Evolutionary conservation across 306 rosid genomes (phyloP), one percentile per base, ranked within the genome.

Genomic region (Biancaea sappan): DNA sequence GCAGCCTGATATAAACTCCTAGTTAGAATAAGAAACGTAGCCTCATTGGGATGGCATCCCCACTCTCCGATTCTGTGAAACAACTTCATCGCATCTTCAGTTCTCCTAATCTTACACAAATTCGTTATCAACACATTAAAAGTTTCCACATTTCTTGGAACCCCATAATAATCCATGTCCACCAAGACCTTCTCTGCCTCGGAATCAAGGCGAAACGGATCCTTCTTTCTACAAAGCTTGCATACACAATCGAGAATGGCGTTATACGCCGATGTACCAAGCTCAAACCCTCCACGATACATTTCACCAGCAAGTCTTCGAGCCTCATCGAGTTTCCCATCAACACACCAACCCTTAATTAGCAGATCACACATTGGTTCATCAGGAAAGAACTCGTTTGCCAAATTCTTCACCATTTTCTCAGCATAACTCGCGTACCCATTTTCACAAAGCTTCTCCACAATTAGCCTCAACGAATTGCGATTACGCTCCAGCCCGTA

Each of bases 1-100:
- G 91, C 97, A 14, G 89, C 97, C 79, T 91, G 97, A 77, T 85
- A 94, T 81, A 91, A 69, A 60, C 96, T 88, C 87, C 46, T 81
- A 3, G 84, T 84, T 79, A 91, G 59, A 71, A 88, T 75, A 44
- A 88, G 77, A 66, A 84, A 91, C 6, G 88, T 91, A 24, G 79
- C 79, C 67, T 70, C 90, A 56, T 81, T 62, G 6, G 90, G 88
- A 52, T 50, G 25, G 58, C 87, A 83, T 2, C 88, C 88, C 96
- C 96, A 91, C 69, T 83, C 90, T 9, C 92, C 85, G 90, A 88
- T 94, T 24, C 75, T 79, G 31, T 58, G 15, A 25, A 87, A 94
- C 83, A 90, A 43, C 34, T 59, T 56, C 54, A 91, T 10, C 0
- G 94, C 95, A 26, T 88, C 97, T 71, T 78, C 66, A 0, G 94